Conservation (phyloP, 192 early-diverging fungal species). For the Powellomyces hirtus region DNA sequence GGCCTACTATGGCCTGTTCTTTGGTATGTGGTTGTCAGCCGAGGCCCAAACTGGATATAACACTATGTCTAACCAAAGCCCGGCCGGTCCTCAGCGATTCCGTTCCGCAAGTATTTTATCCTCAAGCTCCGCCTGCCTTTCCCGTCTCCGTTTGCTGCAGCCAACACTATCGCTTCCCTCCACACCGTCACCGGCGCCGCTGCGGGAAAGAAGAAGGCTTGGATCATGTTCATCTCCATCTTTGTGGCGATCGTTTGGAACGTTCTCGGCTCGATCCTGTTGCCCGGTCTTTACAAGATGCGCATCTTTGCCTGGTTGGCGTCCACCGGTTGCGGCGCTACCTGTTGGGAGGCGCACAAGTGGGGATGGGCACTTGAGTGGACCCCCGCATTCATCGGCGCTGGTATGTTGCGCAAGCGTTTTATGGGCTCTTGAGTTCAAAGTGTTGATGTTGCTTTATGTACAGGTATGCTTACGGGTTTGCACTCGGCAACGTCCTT, state of each 20-base stretch:
- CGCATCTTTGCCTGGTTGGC: slow-evolving; percentile 29
- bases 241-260: slow-evolving; percentile 41
- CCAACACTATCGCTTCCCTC: slow-evolving; percentile 61
- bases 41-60: too few species aligned
- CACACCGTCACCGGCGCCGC: slow-evolving; percentile 49
- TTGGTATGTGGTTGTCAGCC: too few species aligned
- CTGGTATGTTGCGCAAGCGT: slow-evolving; percentile 67
- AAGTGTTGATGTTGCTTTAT: too few species aligned
- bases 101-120: slow-evolving; percentile 67
- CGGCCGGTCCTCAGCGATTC: neutral
- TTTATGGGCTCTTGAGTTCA: too few species aligned
- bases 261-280: slow-evolving; percentile 40
- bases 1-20: slow-evolving; percentile 87
- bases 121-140: slow-evolving; percentile 80
- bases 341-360: neutral
- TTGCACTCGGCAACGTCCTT: too few species aligned
- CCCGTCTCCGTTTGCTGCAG: slow-evolving; percentile 83
- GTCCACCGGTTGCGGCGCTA: neutral
- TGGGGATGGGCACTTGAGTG: slow-evolving; percentile 31
- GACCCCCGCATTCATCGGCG: slow-evolving; percentile 61
- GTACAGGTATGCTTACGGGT: too few species aligned
- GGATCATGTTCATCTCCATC: slow-evolving; percentile 49
- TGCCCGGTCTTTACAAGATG: slow-evolving; percentile 28
- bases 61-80: slow-evolving; percentile 42
- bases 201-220: slow-evolving; percentile 50